A percentile compares a stretch with the other conserved stretches of the same genome.
Conservation (phyloP, 345 rosid genomes). For the Durio zibethinus region DNA sequence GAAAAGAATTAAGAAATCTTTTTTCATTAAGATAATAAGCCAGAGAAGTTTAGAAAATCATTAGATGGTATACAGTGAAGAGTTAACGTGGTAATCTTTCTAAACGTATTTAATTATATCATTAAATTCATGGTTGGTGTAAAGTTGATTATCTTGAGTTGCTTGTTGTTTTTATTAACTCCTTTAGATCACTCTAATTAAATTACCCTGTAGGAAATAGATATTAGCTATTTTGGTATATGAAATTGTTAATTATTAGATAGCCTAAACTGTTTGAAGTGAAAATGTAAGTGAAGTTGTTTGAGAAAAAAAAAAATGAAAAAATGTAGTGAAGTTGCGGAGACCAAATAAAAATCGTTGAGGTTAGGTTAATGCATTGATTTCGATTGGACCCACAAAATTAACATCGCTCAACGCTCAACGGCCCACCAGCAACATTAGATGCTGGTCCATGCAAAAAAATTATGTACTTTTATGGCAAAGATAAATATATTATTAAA, state of each 20-base stretch:
- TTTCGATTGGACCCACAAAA: constrained; percentile 31
- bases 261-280: too few species aligned
- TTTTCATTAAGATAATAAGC: not conserved
- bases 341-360: not conserved
- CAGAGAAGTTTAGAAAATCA: not conserved
- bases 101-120: not conserved
- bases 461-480: not conserved
- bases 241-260: too few species aligned
- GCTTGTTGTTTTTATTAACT: not conserved
- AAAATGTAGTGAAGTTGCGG: not conserved
- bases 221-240: not conserved
- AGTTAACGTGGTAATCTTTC: not conserved
- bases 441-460: not conserved
- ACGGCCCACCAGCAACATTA: constrained; percentile 10
- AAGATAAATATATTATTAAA: not conserved
- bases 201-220: not conserved
- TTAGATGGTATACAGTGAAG: not conserved
- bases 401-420: constrained; percentile 31
- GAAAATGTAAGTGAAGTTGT: too few species aligned
- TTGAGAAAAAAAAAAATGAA: too few species aligned
- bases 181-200: not conserved
- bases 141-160: not conserved
- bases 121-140: not conserved
- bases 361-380: constrained; percentile 13
- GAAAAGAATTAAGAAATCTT: not conserved